A percentile compares a stretch with the other conserved stretches of the same genome.
These are phyloP conservation scores for Leptomonas pyrrhocoris DNA, from an alignment of 208 protist genomes.

Conservation along the genomic window DNA sequence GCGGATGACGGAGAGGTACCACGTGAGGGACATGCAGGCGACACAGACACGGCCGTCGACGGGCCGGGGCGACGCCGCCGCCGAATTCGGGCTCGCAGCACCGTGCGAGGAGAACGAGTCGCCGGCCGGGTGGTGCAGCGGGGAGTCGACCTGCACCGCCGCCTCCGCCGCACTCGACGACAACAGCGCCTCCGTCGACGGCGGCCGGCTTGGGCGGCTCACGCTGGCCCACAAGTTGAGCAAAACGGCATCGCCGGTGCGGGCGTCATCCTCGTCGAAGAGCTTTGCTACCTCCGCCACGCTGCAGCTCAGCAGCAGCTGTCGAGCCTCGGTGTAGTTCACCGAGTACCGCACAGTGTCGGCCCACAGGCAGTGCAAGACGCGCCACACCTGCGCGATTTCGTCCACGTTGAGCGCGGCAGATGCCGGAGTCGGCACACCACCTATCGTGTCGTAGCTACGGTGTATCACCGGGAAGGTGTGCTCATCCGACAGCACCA, in stretches of 20 bases:
- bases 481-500: constrained; percentile 25
- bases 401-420: not conserved
- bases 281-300: constrained; percentile 27
- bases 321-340: constrained; percentile 37
- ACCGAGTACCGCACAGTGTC: constrained; percentile 56
- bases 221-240: constrained; percentile 6
- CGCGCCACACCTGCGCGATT: constrained; percentile 29
- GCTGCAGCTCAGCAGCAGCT: constrained; percentile 38
- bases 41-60: constrained; percentile 27
- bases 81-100: constrained; percentile 8
- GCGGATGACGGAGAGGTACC: constrained; percentile 57
- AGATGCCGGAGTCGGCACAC: not conserved
- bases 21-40: constrained; percentile 56
- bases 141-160: constrained; percentile 3
- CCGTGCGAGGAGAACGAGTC: constrained; percentile 16
- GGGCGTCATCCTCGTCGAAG: constrained; percentile 8
- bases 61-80: constrained; percentile 22
- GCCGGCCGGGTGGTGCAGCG: constrained; percentile 12
- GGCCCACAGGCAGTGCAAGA: constrained; percentile 38
- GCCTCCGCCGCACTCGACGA: too few species aligned
- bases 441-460: constrained; percentile 5
- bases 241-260: constrained; percentile 4
- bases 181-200: constrained; percentile 14
- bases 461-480: constrained; percentile 22
- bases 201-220: constrained; percentile 5